Conservation (phyloP, 2,329 filamentous ascomycete species). For the Fusarium guadeloupense region DNA sequence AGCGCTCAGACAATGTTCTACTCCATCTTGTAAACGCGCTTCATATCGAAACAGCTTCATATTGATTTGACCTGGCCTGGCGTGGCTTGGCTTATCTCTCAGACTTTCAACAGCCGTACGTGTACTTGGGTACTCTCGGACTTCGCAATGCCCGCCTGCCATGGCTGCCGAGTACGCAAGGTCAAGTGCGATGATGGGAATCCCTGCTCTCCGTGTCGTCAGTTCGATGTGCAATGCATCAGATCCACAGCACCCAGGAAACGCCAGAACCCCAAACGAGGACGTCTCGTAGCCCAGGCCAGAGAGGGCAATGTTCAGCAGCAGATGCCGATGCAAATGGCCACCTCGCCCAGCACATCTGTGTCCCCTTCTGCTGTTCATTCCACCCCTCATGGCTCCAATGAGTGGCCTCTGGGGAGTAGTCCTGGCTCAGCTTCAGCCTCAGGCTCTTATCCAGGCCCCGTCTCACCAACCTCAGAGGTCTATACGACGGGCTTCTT, state of each 20-base stretch:
- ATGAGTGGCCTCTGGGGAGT: constrained; percentile 25
- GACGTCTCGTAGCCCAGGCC: constrained; percentile 34
- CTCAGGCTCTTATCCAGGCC: constrained; percentile 8
- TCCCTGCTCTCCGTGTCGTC: constrained; percentile 36
- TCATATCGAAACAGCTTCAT: constrained; percentile 14
- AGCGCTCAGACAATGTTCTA: constrained; percentile 4
- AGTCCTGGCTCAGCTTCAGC: constrained; percentile 26
- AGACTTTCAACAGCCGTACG: neutral
- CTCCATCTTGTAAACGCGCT: constrained; percentile 20
- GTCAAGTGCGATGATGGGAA: constrained; percentile 40
- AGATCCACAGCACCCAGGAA: constrained; percentile 31
- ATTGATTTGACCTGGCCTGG: constrained; percentile 21
- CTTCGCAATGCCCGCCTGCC: constrained; percentile 34
- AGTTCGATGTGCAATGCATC: constrained; percentile 36
- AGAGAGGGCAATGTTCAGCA: constrained; percentile 30
- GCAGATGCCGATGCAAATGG: constrained; percentile 12
- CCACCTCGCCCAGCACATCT: constrained; percentile 27
- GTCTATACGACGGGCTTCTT: constrained; percentile 33
- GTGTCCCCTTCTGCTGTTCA: constrained; percentile 28
- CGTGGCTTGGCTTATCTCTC: neutral
- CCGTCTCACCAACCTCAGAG: constrained; percentile 24
- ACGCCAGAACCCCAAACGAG: constrained; percentile 36
- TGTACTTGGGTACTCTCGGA: neutral
- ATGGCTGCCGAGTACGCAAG: constrained; percentile 41
- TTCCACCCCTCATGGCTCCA: constrained; percentile 18